These are phyloP conservation scores for Calonectria pseudoreteaudii DNA, from an alignment of 2,329 filamentous ascomycete genomes.

Conservation along the genomic window DNA sequence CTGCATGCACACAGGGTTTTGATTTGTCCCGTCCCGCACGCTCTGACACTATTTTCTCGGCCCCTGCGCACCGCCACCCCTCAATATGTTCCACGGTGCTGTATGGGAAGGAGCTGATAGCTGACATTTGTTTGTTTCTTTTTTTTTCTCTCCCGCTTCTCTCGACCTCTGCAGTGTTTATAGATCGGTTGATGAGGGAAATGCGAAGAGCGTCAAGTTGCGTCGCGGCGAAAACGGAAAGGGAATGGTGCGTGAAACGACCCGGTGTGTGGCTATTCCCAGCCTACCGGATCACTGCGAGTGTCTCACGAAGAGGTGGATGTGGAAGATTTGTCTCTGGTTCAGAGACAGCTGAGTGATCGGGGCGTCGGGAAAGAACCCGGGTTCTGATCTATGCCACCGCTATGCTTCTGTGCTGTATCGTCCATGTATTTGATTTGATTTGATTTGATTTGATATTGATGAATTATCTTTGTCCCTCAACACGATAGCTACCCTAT, in stretches of 20 bases:
- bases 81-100: slow-evolving; percentile 9
- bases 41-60: slow-evolving; percentile 2
- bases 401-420: not conserved
- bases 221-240: not conserved
- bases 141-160: not conserved
- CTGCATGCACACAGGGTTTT: slow-evolving; percentile 14
- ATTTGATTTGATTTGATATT: no score
- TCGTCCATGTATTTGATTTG: no score
- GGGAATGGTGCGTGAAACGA: not conserved
- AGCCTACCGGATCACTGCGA: slow-evolving; percentile 2
- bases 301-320: not conserved
- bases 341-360: not conserved
- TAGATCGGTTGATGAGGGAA: not conserved
- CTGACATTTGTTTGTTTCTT: not conserved
- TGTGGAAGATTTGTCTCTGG: slow-evolving; percentile 8
- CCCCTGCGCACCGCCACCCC: not conserved
- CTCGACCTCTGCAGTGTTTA: not conserved
- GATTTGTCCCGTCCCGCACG: not conserved
- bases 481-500: not conserved
- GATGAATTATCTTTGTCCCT: not conserved
- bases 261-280: not conserved
- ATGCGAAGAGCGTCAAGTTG: not conserved
- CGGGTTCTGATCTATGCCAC: not conserved
- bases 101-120: not conserved
- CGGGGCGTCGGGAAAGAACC: not conserved